Evolutionary conservation across 805 yeast species (phyloP), one percentile per base, ranked within the genome.

Genomic region (Starmerella cellae): DNA sequence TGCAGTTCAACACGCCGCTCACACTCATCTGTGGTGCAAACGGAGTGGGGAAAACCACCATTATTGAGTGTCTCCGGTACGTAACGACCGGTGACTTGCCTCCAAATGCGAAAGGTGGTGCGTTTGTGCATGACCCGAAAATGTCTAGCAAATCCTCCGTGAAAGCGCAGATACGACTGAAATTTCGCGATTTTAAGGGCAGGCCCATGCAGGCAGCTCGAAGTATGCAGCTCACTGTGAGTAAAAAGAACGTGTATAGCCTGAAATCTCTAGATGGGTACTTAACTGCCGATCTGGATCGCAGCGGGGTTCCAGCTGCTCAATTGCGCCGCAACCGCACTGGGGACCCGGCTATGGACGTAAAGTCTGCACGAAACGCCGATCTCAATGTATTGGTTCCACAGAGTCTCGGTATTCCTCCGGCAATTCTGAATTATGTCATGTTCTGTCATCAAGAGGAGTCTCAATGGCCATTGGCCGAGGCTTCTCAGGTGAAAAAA

Each of bases 381-480:
- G 97, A 88, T 48, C 67, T 91, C 38, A 95, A 91, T 55, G 62
- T 69, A 4, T 79, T 79, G 42, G 77, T 91, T 30, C 96, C 97
- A 1, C 67, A 70, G 20, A 77, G 76, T 48, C 66, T 91, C 43
- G 99, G 98, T 5, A 94, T 87, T 1, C 81, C 95, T 0, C 74
- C 75, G 45, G 82, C 97, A 0, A 75, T 91, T 42, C 63, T 91
- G 39, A 95, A 88, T 51, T 83, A 84, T 58, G 98, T 91, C 33
- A 78, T 88, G 1, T 91, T 91, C 61, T 88, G 98, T 56, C 99
- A 91, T 56, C 99, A 91, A 59, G 99, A 91, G 55, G 99, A 91
- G 46, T 78, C 88, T 53, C 61, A 84, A 23, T 91, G 99, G 99
- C 99, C 99, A 1, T 66, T 91, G 37, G 52, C 60, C 1, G 99